Base-by-base conservation (phyloP, 2,329 filamentous ascomycete species). In the Epicoccum sorghinum region DNA sequence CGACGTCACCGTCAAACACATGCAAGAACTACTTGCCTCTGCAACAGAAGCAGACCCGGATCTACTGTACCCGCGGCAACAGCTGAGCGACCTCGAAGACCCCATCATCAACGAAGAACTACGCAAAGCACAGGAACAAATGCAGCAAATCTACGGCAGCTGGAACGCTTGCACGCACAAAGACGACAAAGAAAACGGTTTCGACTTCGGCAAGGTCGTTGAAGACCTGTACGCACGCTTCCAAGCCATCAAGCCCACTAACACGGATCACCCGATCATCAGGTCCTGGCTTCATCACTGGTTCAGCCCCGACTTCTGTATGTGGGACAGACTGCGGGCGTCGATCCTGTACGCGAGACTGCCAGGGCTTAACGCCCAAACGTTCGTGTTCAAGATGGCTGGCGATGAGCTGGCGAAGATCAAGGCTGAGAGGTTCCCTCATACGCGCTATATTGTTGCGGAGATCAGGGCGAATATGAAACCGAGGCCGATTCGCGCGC, bases 281-380 rank as follows among this genome's bases (percentile, higher is more conserved):
- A 52, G 38, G 10, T 36, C 44, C 4, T 62, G 57, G 55, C 23
- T 68, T 0, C 52, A 58, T 47, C 55, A 22, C 1, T 60, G 47
- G 40, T 72, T 18, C 22, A 58, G 33, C 4, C 44, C 49, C 3
- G 38, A 54, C 2, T 55, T 56, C 18, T 59, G 57, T 7, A 7
- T 61, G 0, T 83, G 82, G 82, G 73, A 78, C 1, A 55, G 75
- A 0, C 61, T 83, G 5, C 78, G 76, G 40, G 80, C 81, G 1
- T 82, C 79, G 0, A 66, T 75, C 1, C 48, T 80, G 2, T 78
- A 77, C 27, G 9, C 33, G 2, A 45, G n/a, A 5, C 7, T 54
- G 1, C 27, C n/a, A 4, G 0, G 4, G 1, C 23, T 14, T 2
- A 40, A 22, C 1, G 51, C 51, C 4, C 29, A 33, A 5, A 58